phyloP scores from a whole-genome alignment of 2,329 filamentous ascomycete genomes.

The Graphilbum fragrans region DNA sequence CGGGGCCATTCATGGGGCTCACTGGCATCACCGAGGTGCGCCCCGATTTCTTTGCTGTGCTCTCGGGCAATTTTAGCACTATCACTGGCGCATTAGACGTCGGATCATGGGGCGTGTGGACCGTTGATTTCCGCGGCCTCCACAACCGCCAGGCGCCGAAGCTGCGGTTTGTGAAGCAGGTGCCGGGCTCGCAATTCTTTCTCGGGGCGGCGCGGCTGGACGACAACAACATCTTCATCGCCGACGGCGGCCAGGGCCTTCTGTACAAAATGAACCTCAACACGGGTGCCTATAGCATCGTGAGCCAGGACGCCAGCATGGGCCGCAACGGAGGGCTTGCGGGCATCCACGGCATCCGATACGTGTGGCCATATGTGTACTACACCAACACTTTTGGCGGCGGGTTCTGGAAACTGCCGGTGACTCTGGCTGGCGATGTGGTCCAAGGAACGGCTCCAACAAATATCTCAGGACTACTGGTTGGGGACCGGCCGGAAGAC shows the following conservation, averaged over 20 bases:
- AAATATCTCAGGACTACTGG: conserved; percentile 3
- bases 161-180: conserved; percentile 13
- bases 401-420: conserved; percentile 2
- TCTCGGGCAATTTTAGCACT: conserved; percentile 10
- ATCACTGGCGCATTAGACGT: background rate
- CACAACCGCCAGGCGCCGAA: conserved; percentile 1
- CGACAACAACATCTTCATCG: conserved; percentile 16
- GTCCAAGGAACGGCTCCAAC: too few relatives aligned
- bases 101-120: conserved; percentile 18
- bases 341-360: conserved; percentile 15
- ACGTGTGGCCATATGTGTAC: conserved; percentile 16
- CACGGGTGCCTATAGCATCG: conserved; percentile 14
- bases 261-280: conserved; percentile 15
- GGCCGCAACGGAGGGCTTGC: conserved; percentile 18
- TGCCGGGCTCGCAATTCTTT: conserved; percentile 17
- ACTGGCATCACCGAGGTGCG: conserved; percentile 19
- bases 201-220: conserved; percentile 17
- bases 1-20: conserved; percentile 2
- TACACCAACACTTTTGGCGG: conserved; percentile 17
- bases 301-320: conserved; percentile 16
- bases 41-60: conserved; percentile 17
- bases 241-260: conserved; percentile 17
- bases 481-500: background rate
- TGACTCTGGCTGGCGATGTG: background rate
- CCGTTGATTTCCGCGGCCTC: conserved; percentile 14